Base-by-base conservation (phyloP, 495 filamentous ascomycete genomes). In the Talaromyces proteolyticus region DNA sequence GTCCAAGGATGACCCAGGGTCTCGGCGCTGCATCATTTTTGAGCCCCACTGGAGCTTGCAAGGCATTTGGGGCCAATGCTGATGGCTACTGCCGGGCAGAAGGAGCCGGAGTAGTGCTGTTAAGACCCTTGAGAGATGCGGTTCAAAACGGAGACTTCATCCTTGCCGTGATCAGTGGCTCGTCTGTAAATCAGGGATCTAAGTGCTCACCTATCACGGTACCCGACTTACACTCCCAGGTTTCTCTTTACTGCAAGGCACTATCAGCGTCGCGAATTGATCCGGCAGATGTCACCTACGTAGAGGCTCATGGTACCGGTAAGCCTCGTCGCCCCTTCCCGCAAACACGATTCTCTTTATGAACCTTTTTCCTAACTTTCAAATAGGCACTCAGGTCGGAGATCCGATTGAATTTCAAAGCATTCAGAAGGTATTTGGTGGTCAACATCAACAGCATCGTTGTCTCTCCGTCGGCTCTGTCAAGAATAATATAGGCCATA, bases 51-150 rank as follows among this genome's bases (percentile, higher is more conserved):
- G 66, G 68, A 0, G 11, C 47, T 0, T 88, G 84, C 56, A 84
- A 85, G 26, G 72, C 85, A 0, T 88, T 86, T 51, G 82, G 86
- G 56, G 71, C 76, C 43, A 66, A 66, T 21, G 83, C 83, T 6
- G 76, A 85, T 55, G 85, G 85, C 0, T 89, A 88, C 59, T 86
- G 81, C 58, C 75, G 85, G 42, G 79, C 74, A 2, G 85, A 89
- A 46, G 77, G 72, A 18, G 77, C 72, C 17, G 85, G 76, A 0
- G 72, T 80, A 5, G 71, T 89, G 16, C 63, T 86, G 6, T 64
- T 88, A n/a, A 86, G 86, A 64, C 67, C 70, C 1, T 68, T 87
- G 0, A 67, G 76, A 5, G 73, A 78, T 57, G 85, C 85, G 0
- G 40, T 82, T 22, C 65, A 65, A 0, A 75, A 85, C 40, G 73